These are phyloP conservation scores for Trichoderma sp. DNA, from an alignment of 2,329 filamentous ascomycete species.

Conservation along the genomic window DNA sequence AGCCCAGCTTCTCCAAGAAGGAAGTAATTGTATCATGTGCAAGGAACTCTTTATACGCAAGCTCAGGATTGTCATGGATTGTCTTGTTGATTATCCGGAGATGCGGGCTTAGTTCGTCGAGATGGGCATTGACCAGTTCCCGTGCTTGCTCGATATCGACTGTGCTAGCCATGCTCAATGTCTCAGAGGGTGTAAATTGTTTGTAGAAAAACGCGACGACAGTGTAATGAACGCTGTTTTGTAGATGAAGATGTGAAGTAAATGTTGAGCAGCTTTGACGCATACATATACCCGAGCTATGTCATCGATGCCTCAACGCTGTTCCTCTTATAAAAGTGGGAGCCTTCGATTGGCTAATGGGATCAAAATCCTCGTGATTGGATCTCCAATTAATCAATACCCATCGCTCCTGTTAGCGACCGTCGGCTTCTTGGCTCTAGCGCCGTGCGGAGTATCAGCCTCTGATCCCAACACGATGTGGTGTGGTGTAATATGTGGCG, in stretches of 20 bases:
- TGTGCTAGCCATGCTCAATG: neutral
- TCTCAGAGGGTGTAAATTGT: neutral
- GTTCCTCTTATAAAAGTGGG: neutral
- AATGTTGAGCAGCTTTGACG: neutral
- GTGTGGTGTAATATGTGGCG: neutral
- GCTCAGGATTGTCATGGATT: constrained; percentile 46
- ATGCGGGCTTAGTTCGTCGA: constrained; percentile 23
- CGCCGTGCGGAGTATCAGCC: constrained; percentile 8
- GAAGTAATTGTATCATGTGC: constrained; percentile 49
- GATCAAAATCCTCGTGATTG: neutral
- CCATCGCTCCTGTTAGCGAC: neutral
- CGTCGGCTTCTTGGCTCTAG: neutral
- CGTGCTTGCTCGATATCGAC: constrained; percentile 23
- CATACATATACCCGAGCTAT: neutral
- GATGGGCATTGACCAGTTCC: constrained; percentile 22
- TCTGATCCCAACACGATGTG: neutral
- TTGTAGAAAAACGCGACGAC: neutral
- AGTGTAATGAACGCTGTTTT: neutral
- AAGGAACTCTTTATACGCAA: constrained; percentile 48
- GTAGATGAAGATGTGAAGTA: neutral
- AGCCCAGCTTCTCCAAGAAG: constrained; percentile 44
- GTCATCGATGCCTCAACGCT: neutral
- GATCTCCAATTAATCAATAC: neutral
- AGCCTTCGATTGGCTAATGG: neutral
- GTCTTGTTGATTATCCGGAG: constrained; percentile 24